Conservation (phyloP, 2,329 filamentous ascomycete genomes). For the Sclerotinia borealis region DNA sequence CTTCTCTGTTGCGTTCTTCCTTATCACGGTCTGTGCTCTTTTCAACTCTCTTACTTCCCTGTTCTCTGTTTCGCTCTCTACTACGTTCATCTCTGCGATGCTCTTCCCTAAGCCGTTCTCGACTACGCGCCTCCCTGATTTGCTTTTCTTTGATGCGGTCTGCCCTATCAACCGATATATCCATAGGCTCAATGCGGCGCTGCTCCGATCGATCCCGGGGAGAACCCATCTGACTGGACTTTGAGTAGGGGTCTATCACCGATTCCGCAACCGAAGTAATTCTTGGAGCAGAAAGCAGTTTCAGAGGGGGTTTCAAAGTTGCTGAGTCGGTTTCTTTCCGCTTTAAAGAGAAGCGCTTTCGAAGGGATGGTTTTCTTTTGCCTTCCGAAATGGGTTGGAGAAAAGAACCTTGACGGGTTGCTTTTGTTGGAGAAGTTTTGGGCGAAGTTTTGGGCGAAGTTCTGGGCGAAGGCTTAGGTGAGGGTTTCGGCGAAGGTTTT, state of each 20-base stretch:
- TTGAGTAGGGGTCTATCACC: conserved; percentile 10
- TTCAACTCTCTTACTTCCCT: neutral
- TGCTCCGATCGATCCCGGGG: neutral
- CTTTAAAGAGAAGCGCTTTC: conserved; percentile 30
- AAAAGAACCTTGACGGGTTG: neutral
- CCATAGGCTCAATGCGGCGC: neutral
- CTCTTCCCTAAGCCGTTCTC: neutral
- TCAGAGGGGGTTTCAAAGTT: neutral
- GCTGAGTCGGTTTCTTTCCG: conserved; percentile 23
- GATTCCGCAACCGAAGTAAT: conserved; percentile 13
- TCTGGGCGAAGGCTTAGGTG: neutral
- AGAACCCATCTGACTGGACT: conserved; percentile 13
- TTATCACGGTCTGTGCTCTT: neutral
- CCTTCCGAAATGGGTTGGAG: conserved; percentile 21
- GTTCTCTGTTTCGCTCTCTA: neutral
- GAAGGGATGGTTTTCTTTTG: conserved; percentile 22
- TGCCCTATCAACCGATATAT: neutral
- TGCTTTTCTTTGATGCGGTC: neutral
- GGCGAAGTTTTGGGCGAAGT: neutral
- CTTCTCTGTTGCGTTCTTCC: neutral
- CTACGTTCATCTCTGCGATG: neutral
- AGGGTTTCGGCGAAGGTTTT: neutral
- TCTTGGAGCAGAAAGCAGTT: neutral
- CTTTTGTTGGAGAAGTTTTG: neutral
- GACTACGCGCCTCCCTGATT: neutral